Percentiles rank a stretch among this genome's conserved stretches.
Conservation (phyloP, 2,329 filamentous ascomycete species). For the Ophiostoma novo-ulmi region DNA sequence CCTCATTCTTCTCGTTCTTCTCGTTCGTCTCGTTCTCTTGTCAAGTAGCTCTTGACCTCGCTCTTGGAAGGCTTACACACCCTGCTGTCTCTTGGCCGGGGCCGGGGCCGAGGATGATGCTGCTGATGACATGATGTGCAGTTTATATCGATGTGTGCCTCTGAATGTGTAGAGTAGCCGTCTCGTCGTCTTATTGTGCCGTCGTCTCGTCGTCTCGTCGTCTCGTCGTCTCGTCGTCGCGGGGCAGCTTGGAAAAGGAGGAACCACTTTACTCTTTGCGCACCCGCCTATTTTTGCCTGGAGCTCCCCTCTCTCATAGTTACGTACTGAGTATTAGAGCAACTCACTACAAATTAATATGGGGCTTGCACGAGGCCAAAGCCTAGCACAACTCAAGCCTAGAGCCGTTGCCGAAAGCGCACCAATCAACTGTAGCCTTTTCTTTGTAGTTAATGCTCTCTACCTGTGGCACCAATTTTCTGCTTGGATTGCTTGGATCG, state of each 20-base stretch:
- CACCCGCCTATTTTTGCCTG: conserved; percentile 4
- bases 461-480: background rate
- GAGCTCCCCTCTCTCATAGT: conserved; percentile 4
- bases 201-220: background rate
- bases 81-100: conserved; percentile 68
- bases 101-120: conserved; percentile 19
- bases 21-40: background rate
- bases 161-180: background rate
- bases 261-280: background rate
- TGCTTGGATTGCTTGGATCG: background rate
- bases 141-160: background rate
- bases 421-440: background rate
- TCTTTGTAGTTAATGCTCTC: background rate
- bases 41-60: background rate
- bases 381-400: background rate
- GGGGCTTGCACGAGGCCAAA: background rate
- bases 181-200: background rate
- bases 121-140: conserved; percentile 20
- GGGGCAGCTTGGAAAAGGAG: conserved; percentile 5
- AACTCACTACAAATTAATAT: background rate
- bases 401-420: background rate
- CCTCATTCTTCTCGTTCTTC: background rate
- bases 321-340: background rate
- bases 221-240: background rate
- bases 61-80: conserved; percentile 38